Evolutionary conservation across 2,329 filamentous ascomycete species (phyloP).

Genomic region (Neonectria magnoliae): DNA sequence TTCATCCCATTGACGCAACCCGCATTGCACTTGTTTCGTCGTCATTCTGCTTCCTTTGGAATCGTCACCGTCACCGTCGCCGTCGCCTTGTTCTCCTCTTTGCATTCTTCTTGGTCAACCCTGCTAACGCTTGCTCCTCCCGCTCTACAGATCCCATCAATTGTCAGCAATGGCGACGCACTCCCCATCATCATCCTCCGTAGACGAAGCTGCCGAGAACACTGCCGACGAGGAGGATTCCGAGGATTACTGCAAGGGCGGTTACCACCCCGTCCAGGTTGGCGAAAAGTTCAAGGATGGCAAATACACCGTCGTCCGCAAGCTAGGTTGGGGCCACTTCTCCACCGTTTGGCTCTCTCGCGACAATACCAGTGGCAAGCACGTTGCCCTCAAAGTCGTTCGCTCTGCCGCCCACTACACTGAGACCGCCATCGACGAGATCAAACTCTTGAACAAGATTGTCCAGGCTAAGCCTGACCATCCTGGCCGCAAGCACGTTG

Average conservation of each 20-base stretch:
- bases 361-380: conserved; percentile 89
- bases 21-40: conserved; percentile 2
- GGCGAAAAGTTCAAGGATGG: conserved; percentile 98
- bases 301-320: conserved; percentile 94
- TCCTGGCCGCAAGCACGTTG: conserved; percentile 92
- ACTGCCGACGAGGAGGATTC: conserved; percentile 98
- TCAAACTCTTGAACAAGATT: conserved; percentile 97
- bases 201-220: conserved; percentile 87
- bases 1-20: conserved; percentile 23
- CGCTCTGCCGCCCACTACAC: conserved; percentile 98
- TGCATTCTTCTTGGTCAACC: conserved; percentile 4
- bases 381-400: conserved; percentile 97
- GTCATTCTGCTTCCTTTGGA: neutral
- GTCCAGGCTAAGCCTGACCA: conserved; percentile 95
- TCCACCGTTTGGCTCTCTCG: conserved; percentile 91
- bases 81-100: neutral
- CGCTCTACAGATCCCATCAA: conserved; percentile 60
- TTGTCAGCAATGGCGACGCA: conserved; percentile 70
- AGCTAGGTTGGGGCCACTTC: conserved; percentile 98
- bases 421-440: conserved; percentile 98
- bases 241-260: conserved; percentile 99
- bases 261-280: conserved; percentile 93
- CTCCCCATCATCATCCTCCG: conserved; percentile 82
- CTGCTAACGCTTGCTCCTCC: conserved; percentile 28
- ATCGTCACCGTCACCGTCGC: neutral